Conservation (phyloP, 768 basidiomycete species). For the Boletellus ananiceps region DNA sequence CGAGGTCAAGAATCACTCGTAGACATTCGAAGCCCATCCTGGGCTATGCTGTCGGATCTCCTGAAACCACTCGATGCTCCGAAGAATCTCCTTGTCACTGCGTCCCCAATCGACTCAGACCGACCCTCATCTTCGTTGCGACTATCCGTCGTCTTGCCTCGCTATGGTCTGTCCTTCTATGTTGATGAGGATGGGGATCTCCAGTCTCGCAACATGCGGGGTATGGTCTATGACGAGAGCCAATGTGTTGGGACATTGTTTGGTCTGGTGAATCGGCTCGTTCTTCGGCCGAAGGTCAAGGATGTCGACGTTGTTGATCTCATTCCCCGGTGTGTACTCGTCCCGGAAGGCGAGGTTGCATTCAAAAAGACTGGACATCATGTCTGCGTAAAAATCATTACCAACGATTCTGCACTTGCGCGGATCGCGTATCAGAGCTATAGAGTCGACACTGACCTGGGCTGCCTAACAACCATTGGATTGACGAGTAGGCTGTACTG, state of each 20-base stretch:
- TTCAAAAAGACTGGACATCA: slow-evolving; percentile 24
- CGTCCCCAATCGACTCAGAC: background rate
- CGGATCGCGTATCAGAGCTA: too few relatives aligned
- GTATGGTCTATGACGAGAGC: slow-evolving; percentile 36
- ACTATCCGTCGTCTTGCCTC: slow-evolving; percentile 35
- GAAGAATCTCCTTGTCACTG: slow-evolving; percentile 19
- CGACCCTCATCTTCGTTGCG: background rate
- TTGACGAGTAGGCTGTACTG: slow-evolving; percentile 32
- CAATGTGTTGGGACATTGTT: slow-evolving; percentile 43
- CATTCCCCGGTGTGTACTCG: slow-evolving; percentile 23
- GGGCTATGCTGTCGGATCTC: slow-evolving; percentile 20
- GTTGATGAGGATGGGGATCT: too few relatives aligned
- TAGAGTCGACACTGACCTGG: too few relatives aligned
- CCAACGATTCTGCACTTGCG: too few relatives aligned
- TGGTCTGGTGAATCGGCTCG: slow-evolving; percentile 37
- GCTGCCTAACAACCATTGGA: background rate
- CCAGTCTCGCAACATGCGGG: slow-evolving; percentile 34
- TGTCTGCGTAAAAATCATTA: slow-evolving; percentile 3
- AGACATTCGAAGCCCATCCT: slow-evolving; percentile 25
- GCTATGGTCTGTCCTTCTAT: slow-evolving; percentile 3
- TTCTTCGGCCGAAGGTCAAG: slow-evolving; percentile 32
- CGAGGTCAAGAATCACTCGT: slow-evolving; percentile 13
- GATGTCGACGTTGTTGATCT: background rate
- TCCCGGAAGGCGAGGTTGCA: slow-evolving; percentile 35
- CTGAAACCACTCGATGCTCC: slow-evolving; percentile 20